These are phyloP conservation scores for Tilletia caries DNA, from an alignment of 1,284 basidiomycete genomes.

Conservation along the genomic window DNA sequence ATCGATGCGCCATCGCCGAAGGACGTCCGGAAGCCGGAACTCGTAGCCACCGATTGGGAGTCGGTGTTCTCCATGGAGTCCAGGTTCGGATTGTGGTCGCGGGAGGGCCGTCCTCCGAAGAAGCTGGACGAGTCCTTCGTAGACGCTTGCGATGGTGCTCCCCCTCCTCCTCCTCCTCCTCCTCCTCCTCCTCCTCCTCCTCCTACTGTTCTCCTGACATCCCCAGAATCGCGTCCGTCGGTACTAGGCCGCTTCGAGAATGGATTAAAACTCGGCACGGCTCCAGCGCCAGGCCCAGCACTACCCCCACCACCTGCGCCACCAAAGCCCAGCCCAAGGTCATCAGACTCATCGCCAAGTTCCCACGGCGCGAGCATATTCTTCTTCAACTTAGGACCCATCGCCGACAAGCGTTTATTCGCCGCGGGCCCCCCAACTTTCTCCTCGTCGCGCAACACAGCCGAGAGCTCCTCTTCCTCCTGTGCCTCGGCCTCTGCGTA, in stretches of 20 bases:
- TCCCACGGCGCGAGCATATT: constrained; percentile 47
- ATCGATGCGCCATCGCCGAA: constrained; percentile 21
- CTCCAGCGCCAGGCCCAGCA: neutral
- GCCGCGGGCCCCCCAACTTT: neutral
- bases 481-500: constrained; percentile 15
- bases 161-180: constrained; percentile 15
- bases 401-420: constrained; percentile 28
- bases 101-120: constrained; percentile 2
- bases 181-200: constrained; percentile 26
- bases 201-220: constrained; percentile 15
- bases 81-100: neutral
- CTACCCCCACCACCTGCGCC: neutral
- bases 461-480: constrained; percentile 10
- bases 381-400: constrained; percentile 45
- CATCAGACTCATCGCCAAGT: constrained; percentile 27
- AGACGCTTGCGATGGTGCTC: neutral
- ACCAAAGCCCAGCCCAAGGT: neutral
- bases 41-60: neutral
- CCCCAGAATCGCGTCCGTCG: neutral
- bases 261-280: neutral
- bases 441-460: neutral
- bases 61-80: neutral
- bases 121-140: neutral
- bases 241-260: constrained; percentile 8
- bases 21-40: neutral